These are phyloP conservation scores for Abortiporus biennis DNA, from an alignment of 1,284 basidiomycete species.

Conservation along the genomic window DNA sequence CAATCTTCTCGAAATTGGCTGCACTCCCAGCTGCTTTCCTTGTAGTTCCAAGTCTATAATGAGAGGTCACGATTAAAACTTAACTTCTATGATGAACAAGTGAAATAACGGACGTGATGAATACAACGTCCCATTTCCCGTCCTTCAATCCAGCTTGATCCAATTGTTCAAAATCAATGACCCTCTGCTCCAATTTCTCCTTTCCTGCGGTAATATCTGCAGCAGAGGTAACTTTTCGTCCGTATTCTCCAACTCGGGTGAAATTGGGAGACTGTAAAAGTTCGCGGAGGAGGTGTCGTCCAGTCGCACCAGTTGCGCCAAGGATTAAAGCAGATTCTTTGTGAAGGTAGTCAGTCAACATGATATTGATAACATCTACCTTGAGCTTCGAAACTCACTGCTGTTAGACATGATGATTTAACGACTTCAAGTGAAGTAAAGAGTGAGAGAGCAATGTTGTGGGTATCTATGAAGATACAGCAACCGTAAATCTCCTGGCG, in stretches of 20 bases:
- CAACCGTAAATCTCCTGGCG: no score
- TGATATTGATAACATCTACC: background rate
- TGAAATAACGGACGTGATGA: conserved; percentile 38
- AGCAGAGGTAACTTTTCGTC: conserved; percentile 45
- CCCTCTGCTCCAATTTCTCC: conserved; percentile 53
- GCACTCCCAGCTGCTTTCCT: conserved; percentile 54
- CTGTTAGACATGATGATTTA: no score
- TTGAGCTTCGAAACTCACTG: no score
- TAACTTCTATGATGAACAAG: background rate
- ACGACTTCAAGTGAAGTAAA: no score
- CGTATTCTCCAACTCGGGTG: conserved; percentile 58
- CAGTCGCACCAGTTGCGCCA: conserved; percentile 61
- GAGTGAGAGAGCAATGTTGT: no score
- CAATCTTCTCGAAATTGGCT: conserved; percentile 67
- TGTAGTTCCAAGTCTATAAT: conserved; percentile 56
- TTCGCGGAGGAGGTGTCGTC: conserved; percentile 47
- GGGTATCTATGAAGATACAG: no score
- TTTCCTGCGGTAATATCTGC: conserved; percentile 30
- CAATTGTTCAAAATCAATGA: conserved; percentile 63
- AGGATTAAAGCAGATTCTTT: conserved; percentile 52
- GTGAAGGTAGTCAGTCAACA: no score
- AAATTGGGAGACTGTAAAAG: conserved; percentile 49
- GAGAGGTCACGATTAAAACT: conserved; percentile 2
- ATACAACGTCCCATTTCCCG: conserved; percentile 65
- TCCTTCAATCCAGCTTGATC: conserved; percentile 42